Evolutionary conservation across 2,329 filamentous ascomycete species (phyloP).

Genomic region (Zasmidium citrigriseum): DNA sequence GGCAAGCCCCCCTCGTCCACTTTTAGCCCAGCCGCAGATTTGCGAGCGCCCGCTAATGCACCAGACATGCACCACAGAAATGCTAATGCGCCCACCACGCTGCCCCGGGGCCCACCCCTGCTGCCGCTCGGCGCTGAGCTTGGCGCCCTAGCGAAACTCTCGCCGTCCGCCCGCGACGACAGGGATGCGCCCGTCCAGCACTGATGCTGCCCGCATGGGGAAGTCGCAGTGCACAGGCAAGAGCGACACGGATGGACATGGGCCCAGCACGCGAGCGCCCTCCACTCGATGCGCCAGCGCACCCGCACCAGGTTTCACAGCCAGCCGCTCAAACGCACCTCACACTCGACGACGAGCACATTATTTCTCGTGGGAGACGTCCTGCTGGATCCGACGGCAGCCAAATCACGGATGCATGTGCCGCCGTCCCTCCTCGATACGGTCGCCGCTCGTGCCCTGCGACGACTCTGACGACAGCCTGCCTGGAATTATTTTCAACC

Average conservation of each 20-base stretch:
- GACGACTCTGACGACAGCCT: too few relatives aligned
- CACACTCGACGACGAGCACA: too few relatives aligned
- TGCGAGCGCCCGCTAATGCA: slow-evolving; percentile 3
- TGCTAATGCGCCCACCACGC: not conserved
- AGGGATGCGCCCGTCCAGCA: not conserved
- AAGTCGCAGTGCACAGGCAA: not conserved
- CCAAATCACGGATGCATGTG: too few relatives aligned
- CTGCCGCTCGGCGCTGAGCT: not conserved
- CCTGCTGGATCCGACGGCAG: too few relatives aligned
- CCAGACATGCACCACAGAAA: too few relatives aligned
- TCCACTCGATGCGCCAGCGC: not conserved
- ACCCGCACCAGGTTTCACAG: not conserved
- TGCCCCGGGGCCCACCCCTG: not conserved
- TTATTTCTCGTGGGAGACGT: too few relatives aligned
- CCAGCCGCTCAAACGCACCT: not conserved
- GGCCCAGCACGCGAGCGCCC: too few relatives aligned
- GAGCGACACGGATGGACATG: too few relatives aligned
- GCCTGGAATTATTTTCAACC: not conserved
- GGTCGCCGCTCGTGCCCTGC: too few relatives aligned
- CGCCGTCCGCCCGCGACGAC: not conserved
- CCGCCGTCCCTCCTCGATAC: too few relatives aligned
- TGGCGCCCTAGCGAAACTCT: slow-evolving; percentile 7
- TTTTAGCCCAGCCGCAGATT: not conserved
- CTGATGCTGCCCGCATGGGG: not conserved
- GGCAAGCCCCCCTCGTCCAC: not conserved